These are phyloP conservation scores for Herpetomonas tarakana DNA, from an alignment of 208 protist species.

Conservation along the genomic window DNA sequence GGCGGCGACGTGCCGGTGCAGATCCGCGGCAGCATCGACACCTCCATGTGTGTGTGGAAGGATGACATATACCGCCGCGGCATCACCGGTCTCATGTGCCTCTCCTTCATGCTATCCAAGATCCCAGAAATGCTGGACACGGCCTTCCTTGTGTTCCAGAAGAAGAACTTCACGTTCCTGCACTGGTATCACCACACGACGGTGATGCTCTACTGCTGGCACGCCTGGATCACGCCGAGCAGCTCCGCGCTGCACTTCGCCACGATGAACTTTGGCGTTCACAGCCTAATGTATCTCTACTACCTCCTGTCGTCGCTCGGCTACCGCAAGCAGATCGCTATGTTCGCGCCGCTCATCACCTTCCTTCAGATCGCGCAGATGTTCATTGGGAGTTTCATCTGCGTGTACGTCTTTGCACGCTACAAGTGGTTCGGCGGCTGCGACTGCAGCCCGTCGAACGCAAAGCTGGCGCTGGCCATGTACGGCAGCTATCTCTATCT, in stretches of 20 bases:
- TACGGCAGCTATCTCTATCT: constrained; percentile 67
- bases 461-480: constrained; percentile 41
- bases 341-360: constrained; percentile 83
- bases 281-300: constrained; percentile 95
- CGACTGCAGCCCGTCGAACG: constrained; percentile 19
- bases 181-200: constrained; percentile 94
- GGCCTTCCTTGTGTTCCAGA: constrained; percentile 78
- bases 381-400: constrained; percentile 54
- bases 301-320: constrained; percentile 81
- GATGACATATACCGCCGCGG: constrained; percentile 47
- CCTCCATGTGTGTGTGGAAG: constrained; percentile 52
- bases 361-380: constrained; percentile 91
- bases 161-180: constrained; percentile 84
- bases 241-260: constrained; percentile 75
- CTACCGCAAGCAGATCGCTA: constrained; percentile 50
- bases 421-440: constrained; percentile 20
- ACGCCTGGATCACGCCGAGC: constrained; percentile 48
- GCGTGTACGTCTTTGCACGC: not conserved
- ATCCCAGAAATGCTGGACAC: constrained; percentile 89
- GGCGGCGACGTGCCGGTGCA: not conserved
- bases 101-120: constrained; percentile 76
- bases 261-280: constrained; percentile 93
- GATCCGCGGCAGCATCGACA: constrained; percentile 31
- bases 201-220: constrained; percentile 92
- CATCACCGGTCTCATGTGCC: constrained; percentile 53